Evolutionary conservation across 1,139 yeast species (phyloP).

Genomic region (Saccharomyces hybrid): DNA sequence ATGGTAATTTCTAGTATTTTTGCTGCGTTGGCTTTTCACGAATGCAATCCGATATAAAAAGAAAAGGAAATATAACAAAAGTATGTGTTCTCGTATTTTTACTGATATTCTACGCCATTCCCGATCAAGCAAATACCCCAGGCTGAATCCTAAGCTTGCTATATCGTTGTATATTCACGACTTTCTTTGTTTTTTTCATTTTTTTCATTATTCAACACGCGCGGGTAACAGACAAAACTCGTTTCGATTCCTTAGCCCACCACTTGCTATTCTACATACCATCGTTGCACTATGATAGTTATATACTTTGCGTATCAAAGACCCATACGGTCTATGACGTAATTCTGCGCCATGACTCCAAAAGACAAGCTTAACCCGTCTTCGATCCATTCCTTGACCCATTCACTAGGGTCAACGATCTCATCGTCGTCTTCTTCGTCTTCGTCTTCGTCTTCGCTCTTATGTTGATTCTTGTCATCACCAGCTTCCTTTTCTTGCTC

Average conservation of each 20-base stretch:
- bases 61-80: neutral
- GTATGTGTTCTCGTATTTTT: neutral
- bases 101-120: neutral
- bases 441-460: constrained; percentile 29
- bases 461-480: constrained; percentile 15
- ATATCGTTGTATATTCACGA: constrained; percentile 1
- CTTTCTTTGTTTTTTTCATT: neutral
- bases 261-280: neutral
- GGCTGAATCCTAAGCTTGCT: neutral
- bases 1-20: neutral
- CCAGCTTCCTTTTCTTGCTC: constrained; percentile 4
- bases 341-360: constrained; percentile 84
- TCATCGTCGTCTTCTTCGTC: constrained; percentile 24
- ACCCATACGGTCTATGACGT: constrained; percentile 91
- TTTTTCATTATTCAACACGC: neutral
- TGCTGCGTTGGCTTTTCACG: neutral
- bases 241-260: neutral
- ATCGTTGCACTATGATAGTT: neutral
- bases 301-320: constrained; percentile 12
- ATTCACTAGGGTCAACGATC: constrained; percentile 81
- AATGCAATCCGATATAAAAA: neutral
- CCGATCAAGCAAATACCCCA: neutral
- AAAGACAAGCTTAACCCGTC: constrained; percentile 73
- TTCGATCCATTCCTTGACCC: constrained; percentile 93
- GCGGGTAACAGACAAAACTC: neutral